Evolutionary conservation across 768 basidiomycete genomes (phyloP), one percentile per base, ranked within the genome.

Genomic region (Pleurotus tuoliensis): DNA sequence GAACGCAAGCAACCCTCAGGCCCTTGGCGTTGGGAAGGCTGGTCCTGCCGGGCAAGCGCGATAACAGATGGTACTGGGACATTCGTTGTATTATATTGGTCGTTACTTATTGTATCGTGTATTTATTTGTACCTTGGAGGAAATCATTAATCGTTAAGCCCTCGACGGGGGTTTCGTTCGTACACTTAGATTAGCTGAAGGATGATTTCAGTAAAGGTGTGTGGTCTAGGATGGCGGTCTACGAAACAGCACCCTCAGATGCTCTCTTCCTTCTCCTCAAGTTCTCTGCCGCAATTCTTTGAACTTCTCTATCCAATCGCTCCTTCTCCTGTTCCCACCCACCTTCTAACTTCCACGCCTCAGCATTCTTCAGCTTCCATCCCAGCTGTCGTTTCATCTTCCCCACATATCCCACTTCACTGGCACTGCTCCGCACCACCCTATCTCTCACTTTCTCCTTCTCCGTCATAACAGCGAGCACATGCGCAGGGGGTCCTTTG

Each of bases 381-480:
- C 88, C 84, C 57, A 81, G 66, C 57, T 64, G 69, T 57, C 71
- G 71, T 73, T 92, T 93, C 49, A 86, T 74, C 64, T 69, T 63
- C n/a, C 81, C 90, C 2, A 84, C 78, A 66, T 90, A 92, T 12
- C 91, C 91, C 0, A 80, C 87, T 66, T 86, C 83, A 54, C 85
- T 79, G 2, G 81, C 74, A 39, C 74, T 76, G n/a, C 51, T 53
- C 38, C 82, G 69, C 50, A 76, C 73, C 4, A 87, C 69, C 58
- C 68, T 71, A 59, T 90, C 87, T 66, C 74, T 65, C 50, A 66
- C 69, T 57, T 73, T 75, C 57, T 79, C 68, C 60, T 75, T 63
- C 1, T 74, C 71, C 0, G 80, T 73, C 83, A 90, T 83, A 57
- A 64, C 71, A 18, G 66, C 68, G 2, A 84, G 71, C 3, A 88